These are phyloP conservation scores for Schoenoplectus triqueter DNA, from an alignment of 202 grass and related monocot species.

Conservation along the genomic window DNA sequence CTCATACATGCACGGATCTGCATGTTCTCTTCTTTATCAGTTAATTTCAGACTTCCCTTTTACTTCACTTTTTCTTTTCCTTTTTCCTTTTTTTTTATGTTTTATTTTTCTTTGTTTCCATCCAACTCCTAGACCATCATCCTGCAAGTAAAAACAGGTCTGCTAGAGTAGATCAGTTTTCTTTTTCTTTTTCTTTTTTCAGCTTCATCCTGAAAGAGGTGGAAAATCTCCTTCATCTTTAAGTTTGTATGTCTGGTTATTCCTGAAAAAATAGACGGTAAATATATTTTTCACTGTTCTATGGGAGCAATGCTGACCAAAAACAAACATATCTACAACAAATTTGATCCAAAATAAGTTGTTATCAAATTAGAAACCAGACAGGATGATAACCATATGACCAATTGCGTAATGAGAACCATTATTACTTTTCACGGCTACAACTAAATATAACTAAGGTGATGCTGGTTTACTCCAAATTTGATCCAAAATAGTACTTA, in stretches of 20 bases:
- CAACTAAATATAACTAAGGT: background rate
- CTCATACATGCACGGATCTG: slow-evolving; percentile 4
- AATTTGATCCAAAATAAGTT: background rate
- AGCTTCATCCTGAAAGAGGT: slow-evolving; percentile 60
- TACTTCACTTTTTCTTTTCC: slow-evolving; percentile 11
- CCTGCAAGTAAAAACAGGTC: slow-evolving; percentile 18
- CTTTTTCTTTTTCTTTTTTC: background rate
- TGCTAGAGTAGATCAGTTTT: slow-evolving; percentile 10
- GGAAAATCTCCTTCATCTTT: slow-evolving; percentile 86
- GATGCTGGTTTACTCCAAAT: background rate
- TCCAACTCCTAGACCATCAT: background rate
- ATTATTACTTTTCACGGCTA: slow-evolving; percentile 6
- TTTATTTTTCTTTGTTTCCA: background rate
- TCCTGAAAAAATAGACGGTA: slow-evolving; percentile 46
- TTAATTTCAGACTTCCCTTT: slow-evolving; percentile 8
- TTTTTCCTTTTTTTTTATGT: slow-evolving; percentile 34
- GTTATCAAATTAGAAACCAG: slow-evolving; percentile 9
- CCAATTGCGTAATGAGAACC: background rate
- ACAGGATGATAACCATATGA: background rate
- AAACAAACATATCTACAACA: background rate
- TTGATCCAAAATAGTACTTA: background rate
- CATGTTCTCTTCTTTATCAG: background rate
- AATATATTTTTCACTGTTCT: slow-evolving; percentile 32
- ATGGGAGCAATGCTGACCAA: background rate
- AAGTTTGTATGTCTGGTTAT: slow-evolving; percentile 58